Evolutionary conservation across 1,284 basidiomycete genomes (phyloP).

Genomic region (Tilletia horrida): DNA sequence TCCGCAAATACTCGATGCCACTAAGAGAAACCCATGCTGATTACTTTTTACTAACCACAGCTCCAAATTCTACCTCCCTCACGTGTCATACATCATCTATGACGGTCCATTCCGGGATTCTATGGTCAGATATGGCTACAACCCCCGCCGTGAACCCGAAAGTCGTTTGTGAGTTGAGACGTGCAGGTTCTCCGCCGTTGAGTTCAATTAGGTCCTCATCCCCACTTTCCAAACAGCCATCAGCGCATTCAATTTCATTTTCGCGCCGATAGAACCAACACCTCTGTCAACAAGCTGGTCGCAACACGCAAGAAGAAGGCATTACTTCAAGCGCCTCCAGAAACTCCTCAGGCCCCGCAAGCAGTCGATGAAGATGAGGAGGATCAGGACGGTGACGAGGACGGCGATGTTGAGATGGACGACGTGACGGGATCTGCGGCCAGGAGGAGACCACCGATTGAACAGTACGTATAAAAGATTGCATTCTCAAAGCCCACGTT

Average conservation of each 20-base stretch:
- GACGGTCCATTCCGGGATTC: conserved; percentile 93
- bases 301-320: background rate
- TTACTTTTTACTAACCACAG: conserved; percentile 25
- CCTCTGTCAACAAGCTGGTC: background rate
- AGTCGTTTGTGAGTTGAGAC: conserved; percentile 62
- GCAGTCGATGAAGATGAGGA: background rate
- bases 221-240: background rate
- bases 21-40: background rate
- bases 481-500: too few relatives aligned
- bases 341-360: too few relatives aligned
- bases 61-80: conserved; percentile 58
- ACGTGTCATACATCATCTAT: conserved; percentile 73
- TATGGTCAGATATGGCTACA: conserved; percentile 80
- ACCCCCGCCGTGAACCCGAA: conserved; percentile 70
- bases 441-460: conserved; percentile 16
- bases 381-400: conserved; percentile 8
- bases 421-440: background rate
- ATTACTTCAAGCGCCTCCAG: background rate
- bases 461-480: too few relatives aligned
- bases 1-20: background rate
- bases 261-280: background rate
- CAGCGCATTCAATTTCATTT: conserved; percentile 11
- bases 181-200: conserved; percentile 13
- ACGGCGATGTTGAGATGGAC: background rate
- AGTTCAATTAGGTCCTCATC: background rate